Conservation (phyloP, 1,284 basidiomycete species). For the Porodaedalea pini region DNA sequence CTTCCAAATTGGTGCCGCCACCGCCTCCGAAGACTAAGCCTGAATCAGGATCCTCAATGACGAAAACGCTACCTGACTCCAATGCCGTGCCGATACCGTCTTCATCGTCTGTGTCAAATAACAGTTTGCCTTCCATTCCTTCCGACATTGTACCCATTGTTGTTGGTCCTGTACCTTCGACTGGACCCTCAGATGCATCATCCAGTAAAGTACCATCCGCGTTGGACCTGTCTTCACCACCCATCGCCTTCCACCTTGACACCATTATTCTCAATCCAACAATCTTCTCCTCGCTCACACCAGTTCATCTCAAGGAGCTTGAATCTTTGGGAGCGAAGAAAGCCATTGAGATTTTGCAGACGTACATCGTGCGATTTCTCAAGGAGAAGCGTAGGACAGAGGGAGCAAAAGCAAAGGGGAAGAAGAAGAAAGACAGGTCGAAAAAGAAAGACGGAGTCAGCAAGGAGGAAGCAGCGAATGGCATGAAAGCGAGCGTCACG, state of each 20-base stretch:
- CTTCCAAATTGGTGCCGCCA: neutral
- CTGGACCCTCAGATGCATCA: conserved; percentile 29
- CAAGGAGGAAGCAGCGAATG: conserved; percentile 29
- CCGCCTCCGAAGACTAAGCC: neutral
- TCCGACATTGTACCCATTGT: conserved; percentile 45
- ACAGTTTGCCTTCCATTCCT: conserved; percentile 14
- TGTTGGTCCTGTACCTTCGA: conserved; percentile 48
- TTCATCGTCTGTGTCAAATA: neutral
- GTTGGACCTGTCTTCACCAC: conserved; percentile 48
- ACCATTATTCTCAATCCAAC: conserved; percentile 80
- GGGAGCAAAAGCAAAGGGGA: conserved; percentile 36
- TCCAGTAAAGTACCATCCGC: conserved; percentile 24
- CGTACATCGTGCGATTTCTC: conserved; percentile 79
- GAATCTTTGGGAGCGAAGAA: conserved; percentile 81
- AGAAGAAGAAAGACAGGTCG: conserved; percentile 36
- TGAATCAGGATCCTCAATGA: neutral
- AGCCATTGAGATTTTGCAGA: conserved; percentile 78
- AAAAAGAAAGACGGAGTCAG: conserved; percentile 32
- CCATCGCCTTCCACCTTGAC: conserved; percentile 81
- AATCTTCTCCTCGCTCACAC: conserved; percentile 77
- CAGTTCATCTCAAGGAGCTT: conserved; percentile 70
- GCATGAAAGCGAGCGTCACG: conserved; percentile 9
- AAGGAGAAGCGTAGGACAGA: conserved; percentile 68
- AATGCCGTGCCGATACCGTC: neutral
- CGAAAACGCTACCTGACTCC: neutral